Percentiles rank a stretch among this genome's conserved stretches.
These are phyloP conservation scores for Thinopyrum elongatum DNA, from an alignment of 176 grass and related monocot genomes.

Conservation along the genomic window DNA sequence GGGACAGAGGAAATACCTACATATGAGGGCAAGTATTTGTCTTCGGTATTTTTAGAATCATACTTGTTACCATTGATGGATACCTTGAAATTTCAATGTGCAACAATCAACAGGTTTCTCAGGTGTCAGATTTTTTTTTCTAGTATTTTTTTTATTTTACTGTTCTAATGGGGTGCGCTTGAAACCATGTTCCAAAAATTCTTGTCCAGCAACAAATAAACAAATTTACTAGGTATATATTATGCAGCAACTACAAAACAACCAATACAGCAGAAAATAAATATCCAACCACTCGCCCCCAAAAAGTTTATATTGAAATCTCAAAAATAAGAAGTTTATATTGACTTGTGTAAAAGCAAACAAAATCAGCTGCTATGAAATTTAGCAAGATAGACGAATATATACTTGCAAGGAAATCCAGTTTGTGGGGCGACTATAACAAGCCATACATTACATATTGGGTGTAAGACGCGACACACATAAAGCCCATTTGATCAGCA, in stretches of 20 bases:
- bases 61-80: neutral
- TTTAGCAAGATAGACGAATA: conserved; percentile 14
- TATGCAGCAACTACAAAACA: neutral
- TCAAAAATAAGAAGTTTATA: neutral
- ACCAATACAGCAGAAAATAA: neutral
- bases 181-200: too few species aligned
- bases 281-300: neutral
- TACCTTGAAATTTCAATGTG: neutral
- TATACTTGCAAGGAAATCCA: conserved; percentile 36
- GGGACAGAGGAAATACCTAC: neutral
- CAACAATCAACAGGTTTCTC: neutral
- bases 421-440: conserved; percentile 25
- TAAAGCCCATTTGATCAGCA: conserved; percentile 21
- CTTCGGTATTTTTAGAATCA: neutral
- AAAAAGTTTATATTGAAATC: neutral
- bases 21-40: neutral
- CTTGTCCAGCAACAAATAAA: too few species aligned
- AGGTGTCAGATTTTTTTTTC: too few species aligned
- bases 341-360: conserved; percentile 11
- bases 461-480: conserved; percentile 15
- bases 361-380: conserved; percentile 17
- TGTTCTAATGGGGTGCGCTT: too few species aligned
- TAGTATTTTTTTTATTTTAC: too few species aligned
- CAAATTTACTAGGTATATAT: neutral
- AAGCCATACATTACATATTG: conserved; percentile 39